Conservation (phyloP, 805 yeast genomes). For the Tetrapisispora pingtungensis region DNA sequence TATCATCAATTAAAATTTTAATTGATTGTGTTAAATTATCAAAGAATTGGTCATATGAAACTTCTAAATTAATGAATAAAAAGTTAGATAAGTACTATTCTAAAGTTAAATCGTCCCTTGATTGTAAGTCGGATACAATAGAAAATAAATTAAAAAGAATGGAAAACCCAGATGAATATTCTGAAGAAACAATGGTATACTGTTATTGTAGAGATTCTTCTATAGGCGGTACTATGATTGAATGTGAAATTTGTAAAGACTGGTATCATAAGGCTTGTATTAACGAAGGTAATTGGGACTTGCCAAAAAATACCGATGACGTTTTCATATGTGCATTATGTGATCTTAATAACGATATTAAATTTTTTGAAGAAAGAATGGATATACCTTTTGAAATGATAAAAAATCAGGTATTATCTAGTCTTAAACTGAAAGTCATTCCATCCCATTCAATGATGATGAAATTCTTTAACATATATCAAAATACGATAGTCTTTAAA, state of each 20-base stretch:
- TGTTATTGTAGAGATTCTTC: conserved; percentile 58
- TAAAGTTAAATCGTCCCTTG: not conserved
- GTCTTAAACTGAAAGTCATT: conserved; percentile 13
- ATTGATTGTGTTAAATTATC: conserved; percentile 7
- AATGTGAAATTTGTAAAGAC: conserved; percentile 59
- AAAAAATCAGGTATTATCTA: conserved; percentile 10
- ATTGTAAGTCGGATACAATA: not conserved
- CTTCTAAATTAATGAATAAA: not conserved
- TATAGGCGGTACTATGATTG: conserved; percentile 49
- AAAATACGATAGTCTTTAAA: conserved; percentile 10
- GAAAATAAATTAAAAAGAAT: not conserved
- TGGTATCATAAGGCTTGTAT: conserved; percentile 64
- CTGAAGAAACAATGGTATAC: conserved; percentile 28
- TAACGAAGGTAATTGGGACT: conserved; percentile 28
- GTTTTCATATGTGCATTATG: conserved; percentile 48
- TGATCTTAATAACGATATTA: conserved; percentile 21
- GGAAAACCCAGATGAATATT: not conserved
- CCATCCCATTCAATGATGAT: conserved; percentile 12
- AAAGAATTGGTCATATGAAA: conserved; percentile 8
- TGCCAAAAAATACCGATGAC: conserved; percentile 28
- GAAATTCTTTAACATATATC: conserved; percentile 10
- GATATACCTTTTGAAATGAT: conserved; percentile 13
- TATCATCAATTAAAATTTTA: conserved; percentile 14
- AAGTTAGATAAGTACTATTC: not conserved
- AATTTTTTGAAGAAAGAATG: conserved; percentile 11